phyloP scores from a whole-genome alignment of 2,329 filamentous ascomycete genomes.

The Trichoderma harzianum region DNA sequence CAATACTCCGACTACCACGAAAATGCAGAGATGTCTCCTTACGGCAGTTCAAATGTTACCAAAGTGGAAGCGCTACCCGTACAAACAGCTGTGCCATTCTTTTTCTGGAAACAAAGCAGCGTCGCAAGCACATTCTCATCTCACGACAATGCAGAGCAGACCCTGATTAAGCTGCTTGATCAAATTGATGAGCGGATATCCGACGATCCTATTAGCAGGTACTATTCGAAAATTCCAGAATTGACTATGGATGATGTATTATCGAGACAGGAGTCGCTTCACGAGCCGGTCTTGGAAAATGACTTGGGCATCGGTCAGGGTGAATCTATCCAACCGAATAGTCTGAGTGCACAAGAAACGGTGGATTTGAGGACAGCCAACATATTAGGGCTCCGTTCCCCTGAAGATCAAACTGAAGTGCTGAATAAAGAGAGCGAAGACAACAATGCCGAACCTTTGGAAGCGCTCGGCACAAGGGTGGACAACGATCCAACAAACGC shows the following conservation, averaged over 20 bases:
- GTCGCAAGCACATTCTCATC: not conserved
- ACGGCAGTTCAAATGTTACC: not conserved
- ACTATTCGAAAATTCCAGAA: not conserved
- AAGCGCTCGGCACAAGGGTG: not conserved
- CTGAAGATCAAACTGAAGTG: not conserved
- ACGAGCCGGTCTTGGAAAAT: not conserved
- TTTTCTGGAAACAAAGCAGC: not conserved
- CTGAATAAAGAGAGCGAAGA: not conserved
- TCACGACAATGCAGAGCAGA: not conserved
- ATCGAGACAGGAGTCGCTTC: not conserved
- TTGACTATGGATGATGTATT: not conserved
- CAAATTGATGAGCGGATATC: not conserved
- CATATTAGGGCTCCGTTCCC: not conserved
- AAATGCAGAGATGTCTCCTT: not conserved
- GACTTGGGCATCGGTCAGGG: not conserved
- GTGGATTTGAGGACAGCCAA: not conserved
- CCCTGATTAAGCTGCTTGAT: not conserved
- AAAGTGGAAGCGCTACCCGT: not conserved
- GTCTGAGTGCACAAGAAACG: not conserved
- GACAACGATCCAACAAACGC: not conserved
- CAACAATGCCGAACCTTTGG: not conserved
- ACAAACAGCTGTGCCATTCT: not conserved
- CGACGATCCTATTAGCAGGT: not conserved
- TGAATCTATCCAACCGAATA: not conserved
- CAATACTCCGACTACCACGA: not conserved